Evolutionary conservation across 805 yeast genomes (phyloP).

Genomic region (Sporopachydermia lactativora): DNA sequence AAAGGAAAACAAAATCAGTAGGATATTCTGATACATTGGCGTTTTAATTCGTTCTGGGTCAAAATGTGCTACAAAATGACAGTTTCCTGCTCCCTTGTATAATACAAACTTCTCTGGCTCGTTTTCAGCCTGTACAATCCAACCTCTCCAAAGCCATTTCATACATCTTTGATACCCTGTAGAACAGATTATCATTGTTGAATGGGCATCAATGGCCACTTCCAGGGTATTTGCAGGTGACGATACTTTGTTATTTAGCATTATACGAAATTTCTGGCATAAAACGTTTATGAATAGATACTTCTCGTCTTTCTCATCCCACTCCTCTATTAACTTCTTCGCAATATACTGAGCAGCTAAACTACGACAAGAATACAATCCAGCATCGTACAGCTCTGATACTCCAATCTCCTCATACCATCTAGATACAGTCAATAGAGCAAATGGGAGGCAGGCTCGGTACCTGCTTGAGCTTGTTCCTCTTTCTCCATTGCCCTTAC

Average conservation of each 20-base stretch:
- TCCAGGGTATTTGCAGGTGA: constrained; percentile 67
- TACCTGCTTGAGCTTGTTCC: constrained; percentile 48
- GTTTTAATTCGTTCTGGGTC: constrained; percentile 76
- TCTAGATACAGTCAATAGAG: constrained; percentile 56
- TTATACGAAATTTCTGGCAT: constrained; percentile 59
- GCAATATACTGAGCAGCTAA: constrained; percentile 66
- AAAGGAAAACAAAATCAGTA: constrained; percentile 57
- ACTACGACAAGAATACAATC: constrained; percentile 44
- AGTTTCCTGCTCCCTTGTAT: constrained; percentile 44
- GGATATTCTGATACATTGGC: constrained; percentile 64
- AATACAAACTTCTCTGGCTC: constrained; percentile 59
- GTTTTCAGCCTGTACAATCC: constrained; percentile 64
- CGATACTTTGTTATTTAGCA: constrained; percentile 44
- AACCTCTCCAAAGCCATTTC: constrained; percentile 87
- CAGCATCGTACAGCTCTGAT: constrained; percentile 53
- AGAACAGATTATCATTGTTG: constrained; percentile 62
- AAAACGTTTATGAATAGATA: constrained; percentile 58
- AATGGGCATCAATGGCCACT: constrained; percentile 75
- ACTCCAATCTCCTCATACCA: constrained; percentile 60
- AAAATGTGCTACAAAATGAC: constrained; percentile 46
- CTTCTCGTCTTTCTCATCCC: constrained; percentile 27
- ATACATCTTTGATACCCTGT: constrained; percentile 77
- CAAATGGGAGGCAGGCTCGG: constrained; percentile 53
- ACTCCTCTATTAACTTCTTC: constrained; percentile 27
- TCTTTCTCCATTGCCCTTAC: constrained; percentile 42